phyloP scores from a whole-genome alignment of 164 flowering plant genomes.

The Nymphaea colorata region DNA sequence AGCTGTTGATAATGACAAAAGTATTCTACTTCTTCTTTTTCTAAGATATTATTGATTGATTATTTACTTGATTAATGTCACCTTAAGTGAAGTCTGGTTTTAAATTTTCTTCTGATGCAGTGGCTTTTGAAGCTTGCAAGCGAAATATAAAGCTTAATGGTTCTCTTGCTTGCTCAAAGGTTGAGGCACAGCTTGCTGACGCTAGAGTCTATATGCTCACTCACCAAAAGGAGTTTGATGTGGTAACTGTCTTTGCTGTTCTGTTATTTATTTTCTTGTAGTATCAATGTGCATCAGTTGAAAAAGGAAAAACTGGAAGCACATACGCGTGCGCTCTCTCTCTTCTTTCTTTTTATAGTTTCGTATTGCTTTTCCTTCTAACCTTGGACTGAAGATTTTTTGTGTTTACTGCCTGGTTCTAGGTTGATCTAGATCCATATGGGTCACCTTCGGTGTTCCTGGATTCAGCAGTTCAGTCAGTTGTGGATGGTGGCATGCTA shows the following conservation, averaged over 20 bases:
- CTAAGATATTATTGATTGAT: too few species aligned
- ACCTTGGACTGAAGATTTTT: too few species aligned
- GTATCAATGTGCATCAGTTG: background rate
- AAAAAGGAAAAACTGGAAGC: too few species aligned
- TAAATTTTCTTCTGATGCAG: conserved; percentile 29
- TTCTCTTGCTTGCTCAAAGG: conserved; percentile 69
- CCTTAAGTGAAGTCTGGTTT: too few species aligned
- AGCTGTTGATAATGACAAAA: conserved; percentile 90
- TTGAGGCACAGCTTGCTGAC: conserved; percentile 84
- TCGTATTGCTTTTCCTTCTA: too few species aligned
- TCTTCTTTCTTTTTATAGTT: too few species aligned
- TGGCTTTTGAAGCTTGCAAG: conserved; percentile 81
- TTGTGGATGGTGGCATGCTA: conserved; percentile 88
- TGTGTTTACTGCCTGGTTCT: conserved; percentile 2
- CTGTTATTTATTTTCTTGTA: background rate
- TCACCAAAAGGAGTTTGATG: conserved; percentile 92
- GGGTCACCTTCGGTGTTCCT: conserved; percentile 96
- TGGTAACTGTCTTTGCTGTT: conserved; percentile 31
- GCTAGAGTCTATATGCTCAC: conserved; percentile 93
- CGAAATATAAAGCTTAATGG: conserved; percentile 96
- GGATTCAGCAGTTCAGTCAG: conserved; percentile 95
- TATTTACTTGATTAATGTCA: too few species aligned
- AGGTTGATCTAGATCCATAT: conserved; percentile 99
- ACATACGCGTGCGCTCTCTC: too few species aligned
- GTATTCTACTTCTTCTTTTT: conserved; percentile 17